phyloP scores from a whole-genome alignment of 2,329 filamentous ascomycete species.

The Graphiopsis chlorocephala region DNA sequence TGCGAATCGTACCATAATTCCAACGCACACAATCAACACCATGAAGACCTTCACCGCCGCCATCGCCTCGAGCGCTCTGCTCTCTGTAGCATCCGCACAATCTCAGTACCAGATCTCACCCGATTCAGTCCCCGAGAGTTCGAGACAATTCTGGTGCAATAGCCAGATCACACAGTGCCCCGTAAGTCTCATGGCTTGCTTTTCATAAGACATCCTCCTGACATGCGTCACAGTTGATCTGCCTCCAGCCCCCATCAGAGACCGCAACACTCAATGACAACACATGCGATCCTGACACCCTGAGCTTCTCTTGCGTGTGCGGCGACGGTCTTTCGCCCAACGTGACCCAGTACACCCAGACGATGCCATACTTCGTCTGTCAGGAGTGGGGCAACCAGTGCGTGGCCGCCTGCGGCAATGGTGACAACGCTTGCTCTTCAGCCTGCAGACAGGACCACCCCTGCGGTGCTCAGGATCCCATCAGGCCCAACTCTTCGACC shows the following conservation, averaged over 20 bases:
- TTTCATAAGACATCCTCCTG: neutral
- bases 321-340: constrained; percentile 65
- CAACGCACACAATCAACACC: constrained; percentile 20
- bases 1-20: neutral
- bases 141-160: constrained; percentile 57
- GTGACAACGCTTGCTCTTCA: constrained; percentile 57
- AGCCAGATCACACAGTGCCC: constrained; percentile 65
- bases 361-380: constrained; percentile 75
- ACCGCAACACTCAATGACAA: constrained; percentile 54
- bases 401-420: constrained; percentile 52
- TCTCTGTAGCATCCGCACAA: constrained; percentile 52
- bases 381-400: constrained; percentile 64
- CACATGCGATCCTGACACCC: constrained; percentile 62
- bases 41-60: constrained; percentile 52
- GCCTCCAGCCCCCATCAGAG: constrained; percentile 57
- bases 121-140: constrained; percentile 50
- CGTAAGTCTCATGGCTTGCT: constrained; percentile 28
- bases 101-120: constrained; percentile 63
- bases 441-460: constrained; percentile 65
- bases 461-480: constrained; percentile 68
- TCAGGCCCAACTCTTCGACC: constrained; percentile 55
- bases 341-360: constrained; percentile 72
- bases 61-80: constrained; percentile 47
- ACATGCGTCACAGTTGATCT: constrained; percentile 49
- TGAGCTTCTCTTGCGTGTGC: constrained; percentile 73